phyloP scores from a whole-genome alignment of 192 early-diverging fungal genomes.

The Cladochytrium replicatum region DNA sequence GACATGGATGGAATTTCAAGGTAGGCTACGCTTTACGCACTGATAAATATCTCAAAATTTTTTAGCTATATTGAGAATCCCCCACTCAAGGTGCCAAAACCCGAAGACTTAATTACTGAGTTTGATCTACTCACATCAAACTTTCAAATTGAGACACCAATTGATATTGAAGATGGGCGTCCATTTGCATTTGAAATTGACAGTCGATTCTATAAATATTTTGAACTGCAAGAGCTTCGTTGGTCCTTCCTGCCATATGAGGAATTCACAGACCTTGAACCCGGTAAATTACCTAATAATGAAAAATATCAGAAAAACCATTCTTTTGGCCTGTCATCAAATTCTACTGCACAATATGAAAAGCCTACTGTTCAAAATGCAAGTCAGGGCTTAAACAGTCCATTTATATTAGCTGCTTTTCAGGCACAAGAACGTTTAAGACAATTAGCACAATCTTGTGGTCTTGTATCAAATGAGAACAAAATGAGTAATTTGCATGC shows the following conservation, averaged over 20 bases:
- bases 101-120: slow-evolving; percentile 45
- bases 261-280: background rate
- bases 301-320: too few species aligned
- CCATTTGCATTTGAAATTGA: slow-evolving; percentile 47
- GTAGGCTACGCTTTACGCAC: background rate
- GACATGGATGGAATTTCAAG: background rate
- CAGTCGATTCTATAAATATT: slow-evolving; percentile 21
- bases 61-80: slow-evolving; percentile 32
- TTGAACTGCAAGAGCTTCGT: slow-evolving; percentile 26
- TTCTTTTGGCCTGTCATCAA: too few species aligned
- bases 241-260: slow-evolving; percentile 32
- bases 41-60: background rate
- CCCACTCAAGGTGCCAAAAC: slow-evolving; percentile 28
- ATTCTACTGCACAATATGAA: background rate
- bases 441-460: too few species aligned
- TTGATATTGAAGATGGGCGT: slow-evolving; percentile 45
- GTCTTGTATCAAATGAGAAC: too few species aligned
- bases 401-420: background rate
- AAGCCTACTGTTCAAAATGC: background rate
- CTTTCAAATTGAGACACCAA: slow-evolving; percentile 31
- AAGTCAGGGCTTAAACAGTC: background rate
- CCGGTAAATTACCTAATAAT: too few species aligned
- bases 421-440: too few species aligned
- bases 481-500: too few species aligned
- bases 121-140: slow-evolving; percentile 37